Conservation (phyloP, 1,139 yeast genomes). For the Yamadazyma buinensis region DNA sequence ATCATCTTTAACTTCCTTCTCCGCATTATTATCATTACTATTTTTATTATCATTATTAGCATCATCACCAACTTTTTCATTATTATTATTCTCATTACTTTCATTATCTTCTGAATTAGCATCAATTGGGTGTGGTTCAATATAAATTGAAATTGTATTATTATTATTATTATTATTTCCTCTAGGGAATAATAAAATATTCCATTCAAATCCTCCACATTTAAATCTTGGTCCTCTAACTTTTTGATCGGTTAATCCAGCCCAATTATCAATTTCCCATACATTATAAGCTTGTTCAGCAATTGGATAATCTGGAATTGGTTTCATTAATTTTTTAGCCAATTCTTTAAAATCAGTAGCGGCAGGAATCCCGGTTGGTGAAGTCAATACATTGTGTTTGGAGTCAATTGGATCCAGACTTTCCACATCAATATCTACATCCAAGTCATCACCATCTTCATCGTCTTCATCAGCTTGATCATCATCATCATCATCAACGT, state of each 20-base stretch:
- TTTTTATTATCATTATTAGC: constrained; percentile 13
- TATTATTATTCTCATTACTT: background rate
- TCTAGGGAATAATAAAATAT: constrained; percentile 70
- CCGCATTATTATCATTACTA: background rate
- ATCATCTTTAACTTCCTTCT: constrained; percentile 28
- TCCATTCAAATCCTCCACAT: constrained; percentile 73
- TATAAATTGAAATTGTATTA: constrained; percentile 54
- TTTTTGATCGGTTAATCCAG: constrained; percentile 42
- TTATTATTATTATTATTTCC: constrained; percentile 52
- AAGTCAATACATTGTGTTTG: too few relatives aligned
- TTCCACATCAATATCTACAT: background rate
- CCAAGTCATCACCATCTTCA: background rate
- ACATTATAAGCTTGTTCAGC: constrained; percentile 46
- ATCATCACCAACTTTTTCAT: constrained; percentile 32
- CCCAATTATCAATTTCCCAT: constrained; percentile 77
- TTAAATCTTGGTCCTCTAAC: constrained; percentile 53
- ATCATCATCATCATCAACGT: constrained; percentile 1
- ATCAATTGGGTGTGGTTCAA: constrained; percentile 54
- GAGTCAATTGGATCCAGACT: too few relatives aligned
- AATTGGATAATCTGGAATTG: constrained; percentile 42
- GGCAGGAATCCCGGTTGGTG: constrained; percentile 16
- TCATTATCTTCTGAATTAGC: constrained; percentile 10
- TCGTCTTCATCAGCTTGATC: background rate
- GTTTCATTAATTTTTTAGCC: constrained; percentile 34
- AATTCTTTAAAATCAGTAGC: constrained; percentile 30